phyloP scores from a whole-genome alignment of 2,329 filamentous ascomycete species.

The Fusarium haematococcum region DNA sequence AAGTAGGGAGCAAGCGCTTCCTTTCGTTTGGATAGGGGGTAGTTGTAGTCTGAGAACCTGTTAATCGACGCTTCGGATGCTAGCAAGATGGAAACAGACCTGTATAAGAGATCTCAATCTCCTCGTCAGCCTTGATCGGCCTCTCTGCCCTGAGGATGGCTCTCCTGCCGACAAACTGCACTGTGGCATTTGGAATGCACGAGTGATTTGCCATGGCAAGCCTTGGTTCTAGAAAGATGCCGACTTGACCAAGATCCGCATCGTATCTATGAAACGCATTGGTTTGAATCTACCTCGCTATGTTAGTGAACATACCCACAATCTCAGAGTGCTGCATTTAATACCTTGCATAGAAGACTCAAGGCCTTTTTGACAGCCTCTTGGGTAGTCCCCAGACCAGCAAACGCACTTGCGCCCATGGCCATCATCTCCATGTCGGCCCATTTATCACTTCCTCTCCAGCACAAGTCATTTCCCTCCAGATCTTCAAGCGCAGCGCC shows the following conservation, averaged over 20 bases:
- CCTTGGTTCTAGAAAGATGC: constrained; percentile 67
- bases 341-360: constrained; percentile 66
- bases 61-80: neutral
- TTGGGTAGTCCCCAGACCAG: constrained; percentile 52
- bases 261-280: constrained; percentile 72
- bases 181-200: constrained; percentile 69
- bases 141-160: constrained; percentile 63
- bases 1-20: constrained; percentile 61
- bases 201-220: constrained; percentile 73
- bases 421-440: constrained; percentile 63
- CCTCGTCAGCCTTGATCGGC: constrained; percentile 63
- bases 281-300: constrained; percentile 62
- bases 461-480: constrained; percentile 59
- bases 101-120: constrained; percentile 72
- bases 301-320: neutral
- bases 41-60: constrained; percentile 57
- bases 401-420: constrained; percentile 55
- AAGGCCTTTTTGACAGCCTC: constrained; percentile 55
- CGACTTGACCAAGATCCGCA: constrained; percentile 62
- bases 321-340: neutral
- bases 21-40: constrained; percentile 57
- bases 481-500: constrained; percentile 53
- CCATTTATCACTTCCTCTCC: constrained; percentile 55
- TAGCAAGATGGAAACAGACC: constrained; percentile 53
- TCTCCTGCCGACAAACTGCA: constrained; percentile 65